Evolutionary conservation across 495 filamentous ascomycete species (phyloP).

Genomic region (Staphylotrichum longicolle): DNA sequence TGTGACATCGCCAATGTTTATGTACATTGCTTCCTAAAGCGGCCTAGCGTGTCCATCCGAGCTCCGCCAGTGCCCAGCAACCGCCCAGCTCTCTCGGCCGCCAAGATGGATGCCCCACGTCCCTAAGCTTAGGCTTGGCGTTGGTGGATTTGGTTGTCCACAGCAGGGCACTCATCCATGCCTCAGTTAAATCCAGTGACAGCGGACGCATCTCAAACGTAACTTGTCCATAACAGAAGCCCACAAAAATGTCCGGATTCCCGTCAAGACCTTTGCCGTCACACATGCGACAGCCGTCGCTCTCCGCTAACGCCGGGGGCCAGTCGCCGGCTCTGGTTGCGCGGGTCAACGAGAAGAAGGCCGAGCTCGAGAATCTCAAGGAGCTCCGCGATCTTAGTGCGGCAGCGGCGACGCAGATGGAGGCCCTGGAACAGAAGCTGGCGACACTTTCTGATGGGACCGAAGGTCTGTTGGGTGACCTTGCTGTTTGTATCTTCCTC

Average conservation of each 20-base stretch:
- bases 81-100: neutral
- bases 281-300: slow-evolving; percentile 61
- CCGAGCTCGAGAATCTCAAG: slow-evolving; percentile 84
- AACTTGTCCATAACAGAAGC: neutral
- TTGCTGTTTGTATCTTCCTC: neutral
- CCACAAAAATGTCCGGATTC: slow-evolving; percentile 34
- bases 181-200: too few relatives aligned
- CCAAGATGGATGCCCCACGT: slow-evolving; percentile 5
- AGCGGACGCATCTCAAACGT: neutral
- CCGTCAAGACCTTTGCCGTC: slow-evolving; percentile 57
- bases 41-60: slow-evolving; percentile 24
- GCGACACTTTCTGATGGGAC: slow-evolving; percentile 86
- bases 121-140: neutral
- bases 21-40: slow-evolving; percentile 25
- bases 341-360: slow-evolving; percentile 89
- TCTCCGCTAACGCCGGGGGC: slow-evolving; percentile 49
- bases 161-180: too few relatives aligned
- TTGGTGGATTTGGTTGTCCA: too few relatives aligned
- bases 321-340: slow-evolving; percentile 81
- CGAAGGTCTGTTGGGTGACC: slow-evolving; percentile 60
- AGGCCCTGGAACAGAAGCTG: slow-evolving; percentile 82
- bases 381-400: slow-evolving; percentile 86
- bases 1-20: slow-evolving; percentile 34
- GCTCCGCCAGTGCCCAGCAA: slow-evolving; percentile 13
- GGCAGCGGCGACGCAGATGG: slow-evolving; percentile 85